Evolutionary conservation across 2,329 filamentous ascomycete species (phyloP).

Genomic region (Dothistroma septosporum): DNA sequence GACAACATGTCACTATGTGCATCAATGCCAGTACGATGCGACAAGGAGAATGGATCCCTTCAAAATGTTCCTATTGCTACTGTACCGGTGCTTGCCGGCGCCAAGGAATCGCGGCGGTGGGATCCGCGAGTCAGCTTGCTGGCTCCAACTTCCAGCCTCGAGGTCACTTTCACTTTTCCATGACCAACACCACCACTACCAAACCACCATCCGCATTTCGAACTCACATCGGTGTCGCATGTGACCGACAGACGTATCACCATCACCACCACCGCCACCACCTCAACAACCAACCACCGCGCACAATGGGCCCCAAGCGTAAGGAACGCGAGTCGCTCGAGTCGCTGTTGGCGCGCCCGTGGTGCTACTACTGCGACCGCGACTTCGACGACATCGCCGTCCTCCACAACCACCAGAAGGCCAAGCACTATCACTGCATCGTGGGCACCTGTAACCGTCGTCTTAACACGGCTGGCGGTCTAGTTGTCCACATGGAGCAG

Average conservation of each 20-base stretch:
- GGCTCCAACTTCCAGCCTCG: neutral
- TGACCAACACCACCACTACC: neutral
- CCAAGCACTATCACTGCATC: slow-evolving; percentile 95
- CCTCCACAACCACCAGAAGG: slow-evolving; percentile 93
- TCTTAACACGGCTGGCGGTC: slow-evolving; percentile 90
- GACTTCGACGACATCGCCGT: slow-evolving; percentile 98
- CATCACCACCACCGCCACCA: slow-evolving; percentile 1
- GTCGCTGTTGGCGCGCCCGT: slow-evolving; percentile 80
- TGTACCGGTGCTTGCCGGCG: neutral
- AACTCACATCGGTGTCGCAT: neutral
- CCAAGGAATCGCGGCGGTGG: neutral
- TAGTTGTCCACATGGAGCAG: slow-evolving; percentile 96
- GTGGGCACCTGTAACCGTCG: slow-evolving; percentile 74
- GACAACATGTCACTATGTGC: too few relatives aligned
- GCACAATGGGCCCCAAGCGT: slow-evolving; percentile 53
- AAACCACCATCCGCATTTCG: neutral
- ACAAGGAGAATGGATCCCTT: too few relatives aligned
- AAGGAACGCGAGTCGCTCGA: slow-evolving; percentile 73
- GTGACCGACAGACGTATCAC: neutral
- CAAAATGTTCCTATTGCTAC: too few relatives aligned
- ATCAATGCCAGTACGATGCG: too few relatives aligned
- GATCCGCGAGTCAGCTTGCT: neutral
- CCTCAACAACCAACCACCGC: neutral
- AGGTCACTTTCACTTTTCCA: neutral
- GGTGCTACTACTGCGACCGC: slow-evolving; percentile 99